A percentile compares a stretch with the other conserved stretches of the same genome.
phyloP scores from a whole-genome alignment of 139 green algal genomes.

The Mychonastes homosphaera region DNA sequence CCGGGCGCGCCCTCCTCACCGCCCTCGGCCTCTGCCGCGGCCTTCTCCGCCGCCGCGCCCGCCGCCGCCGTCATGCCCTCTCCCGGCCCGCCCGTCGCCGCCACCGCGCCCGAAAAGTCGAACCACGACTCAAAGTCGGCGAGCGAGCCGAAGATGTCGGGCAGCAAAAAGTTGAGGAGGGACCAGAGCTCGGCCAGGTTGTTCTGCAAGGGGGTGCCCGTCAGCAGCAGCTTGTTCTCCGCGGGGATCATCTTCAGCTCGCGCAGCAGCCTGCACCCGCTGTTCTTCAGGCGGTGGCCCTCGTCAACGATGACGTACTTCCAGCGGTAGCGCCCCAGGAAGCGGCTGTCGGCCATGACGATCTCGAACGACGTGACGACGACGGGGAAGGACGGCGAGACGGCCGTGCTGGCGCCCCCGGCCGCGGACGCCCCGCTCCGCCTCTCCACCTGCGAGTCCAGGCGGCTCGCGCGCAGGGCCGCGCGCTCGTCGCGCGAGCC shows the following conservation, averaged over 20 bases:
- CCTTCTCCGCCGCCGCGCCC: no score
- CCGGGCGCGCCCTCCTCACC: no score
- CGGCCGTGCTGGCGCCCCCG: conserved; percentile 6
- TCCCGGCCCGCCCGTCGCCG: conserved; percentile 8
- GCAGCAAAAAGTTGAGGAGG: conserved; percentile 97
- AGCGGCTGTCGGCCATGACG: conserved; percentile 71
- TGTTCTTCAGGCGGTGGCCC: conserved; percentile 97
- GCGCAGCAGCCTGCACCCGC: conserved; percentile 83
- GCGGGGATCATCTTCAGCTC: conserved; percentile 67
- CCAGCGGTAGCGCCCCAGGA: conserved; percentile 64
- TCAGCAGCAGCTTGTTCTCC: conserved; percentile 87
- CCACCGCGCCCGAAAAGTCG: conserved; percentile 46
- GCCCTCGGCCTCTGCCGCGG: no score
- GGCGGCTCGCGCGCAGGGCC: conserved; percentile 33
- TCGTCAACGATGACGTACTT: conserved; percentile 91
- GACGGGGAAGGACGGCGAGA: conserved; percentile 61
- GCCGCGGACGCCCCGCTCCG: neutral
- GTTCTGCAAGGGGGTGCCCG: conserved; percentile 97
- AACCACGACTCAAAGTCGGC: conserved; percentile 89
- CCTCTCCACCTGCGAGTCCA: conserved; percentile 1
- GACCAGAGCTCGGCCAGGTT: conserved; percentile 95
- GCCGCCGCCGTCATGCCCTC: neutral
- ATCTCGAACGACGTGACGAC: conserved; percentile 94
- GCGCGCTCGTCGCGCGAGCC: conserved; percentile 50
- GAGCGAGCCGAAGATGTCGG: conserved; percentile 75